phyloP scores from a whole-genome alignment of 2,329 filamentous ascomycete genomes.

The Xylaria sp. region DNA sequence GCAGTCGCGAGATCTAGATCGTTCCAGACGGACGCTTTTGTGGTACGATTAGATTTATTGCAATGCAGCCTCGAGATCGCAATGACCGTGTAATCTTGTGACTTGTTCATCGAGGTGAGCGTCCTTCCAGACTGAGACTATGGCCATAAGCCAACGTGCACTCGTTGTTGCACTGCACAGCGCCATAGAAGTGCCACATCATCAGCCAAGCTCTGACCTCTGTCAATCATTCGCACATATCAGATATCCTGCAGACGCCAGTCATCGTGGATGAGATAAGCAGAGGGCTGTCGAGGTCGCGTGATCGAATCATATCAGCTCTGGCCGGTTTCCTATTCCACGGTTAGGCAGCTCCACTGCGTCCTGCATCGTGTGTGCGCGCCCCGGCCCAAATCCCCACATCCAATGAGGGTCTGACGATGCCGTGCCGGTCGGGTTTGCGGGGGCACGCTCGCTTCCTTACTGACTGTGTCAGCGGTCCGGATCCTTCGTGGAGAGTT shows the following conservation, averaged over 20 bases:
- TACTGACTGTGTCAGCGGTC: constrained; percentile 5
- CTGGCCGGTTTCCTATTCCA: background rate
- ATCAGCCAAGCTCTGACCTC: background rate
- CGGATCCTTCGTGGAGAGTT: constrained; percentile 12
- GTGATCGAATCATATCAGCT: background rate
- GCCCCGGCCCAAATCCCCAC: background rate
- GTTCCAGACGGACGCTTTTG: background rate
- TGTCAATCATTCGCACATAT: background rate
- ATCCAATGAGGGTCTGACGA: constrained; percentile 9
- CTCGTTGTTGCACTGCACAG: background rate
- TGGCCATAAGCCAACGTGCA: background rate
- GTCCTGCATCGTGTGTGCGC: background rate
- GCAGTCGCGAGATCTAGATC: background rate
- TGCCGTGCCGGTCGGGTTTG: constrained; percentile 15
- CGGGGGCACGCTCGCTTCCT: constrained; percentile 9
- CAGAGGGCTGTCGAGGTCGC: background rate
- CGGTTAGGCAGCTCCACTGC: constrained; percentile 4
- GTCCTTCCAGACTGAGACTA: background rate
- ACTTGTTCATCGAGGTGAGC: background rate
- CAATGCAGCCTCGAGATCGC: background rate
- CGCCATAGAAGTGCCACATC: background rate
- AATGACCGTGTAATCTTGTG: background rate
- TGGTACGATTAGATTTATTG: background rate
- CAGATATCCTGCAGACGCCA: background rate
- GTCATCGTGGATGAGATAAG: constrained; percentile 9